A percentile compares a stretch with the other conserved stretches of the same genome.
These are phyloP conservation scores for Trichoderma hamatum DNA, from an alignment of 2,329 filamentous ascomycete species.

Conservation along the genomic window DNA sequence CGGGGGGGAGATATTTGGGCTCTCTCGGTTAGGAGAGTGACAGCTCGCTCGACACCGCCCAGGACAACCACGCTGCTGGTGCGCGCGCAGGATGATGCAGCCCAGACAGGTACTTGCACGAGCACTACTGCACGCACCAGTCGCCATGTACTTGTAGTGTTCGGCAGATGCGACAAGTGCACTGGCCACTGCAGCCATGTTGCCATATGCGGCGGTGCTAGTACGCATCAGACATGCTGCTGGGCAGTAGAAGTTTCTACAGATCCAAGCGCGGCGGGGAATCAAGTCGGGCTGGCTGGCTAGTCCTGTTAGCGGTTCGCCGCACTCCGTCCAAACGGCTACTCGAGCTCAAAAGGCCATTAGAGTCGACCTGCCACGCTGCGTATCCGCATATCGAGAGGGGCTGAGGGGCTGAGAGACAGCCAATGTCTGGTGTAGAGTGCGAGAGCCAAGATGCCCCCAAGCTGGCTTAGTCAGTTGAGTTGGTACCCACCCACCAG, in stretches of 20 bases:
- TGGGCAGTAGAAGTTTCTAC: slow-evolving; percentile 12
- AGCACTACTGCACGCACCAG: neutral
- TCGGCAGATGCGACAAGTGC: slow-evolving; percentile 5
- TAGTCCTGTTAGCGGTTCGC: neutral
- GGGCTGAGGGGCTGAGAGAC: neutral
- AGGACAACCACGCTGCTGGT: neutral
- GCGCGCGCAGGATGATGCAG: neutral
- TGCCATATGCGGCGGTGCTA: neutral
- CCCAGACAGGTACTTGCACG: neutral
- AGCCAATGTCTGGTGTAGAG: neutral
- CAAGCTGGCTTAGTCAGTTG: neutral
- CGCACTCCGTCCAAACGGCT: neutral
- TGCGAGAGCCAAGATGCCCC: neutral
- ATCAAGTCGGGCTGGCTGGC: slow-evolving; percentile 6
- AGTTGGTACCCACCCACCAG: neutral
- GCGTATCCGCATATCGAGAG: slow-evolving; percentile 16
- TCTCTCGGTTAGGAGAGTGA: neutral
- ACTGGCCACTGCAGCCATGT: neutral
- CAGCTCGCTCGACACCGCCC: neutral
- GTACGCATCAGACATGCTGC: neutral
- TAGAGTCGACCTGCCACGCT: neutral
- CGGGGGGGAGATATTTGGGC: neutral
- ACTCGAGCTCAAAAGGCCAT: neutral
- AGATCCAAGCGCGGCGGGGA: slow-evolving; percentile 27
- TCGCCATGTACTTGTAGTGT: neutral